Conservation (phyloP, 2,329 filamentous ascomycete genomes). For the Tolypocladium amazonense region DNA sequence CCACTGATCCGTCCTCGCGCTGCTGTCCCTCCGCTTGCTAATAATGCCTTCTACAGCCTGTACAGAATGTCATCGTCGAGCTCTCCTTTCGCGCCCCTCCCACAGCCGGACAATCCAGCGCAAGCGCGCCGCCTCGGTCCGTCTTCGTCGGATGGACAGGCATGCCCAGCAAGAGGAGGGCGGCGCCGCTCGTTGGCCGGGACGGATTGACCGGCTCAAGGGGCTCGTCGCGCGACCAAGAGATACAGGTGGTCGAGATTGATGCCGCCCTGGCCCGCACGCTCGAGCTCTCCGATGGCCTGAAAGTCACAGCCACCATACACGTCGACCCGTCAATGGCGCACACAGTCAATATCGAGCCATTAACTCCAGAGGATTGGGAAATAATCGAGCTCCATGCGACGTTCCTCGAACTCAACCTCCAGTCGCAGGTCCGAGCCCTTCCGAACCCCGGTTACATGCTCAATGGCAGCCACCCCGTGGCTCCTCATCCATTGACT, state of each 20-base stretch:
- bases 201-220: slow-evolving; percentile 57
- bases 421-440: slow-evolving; percentile 84
- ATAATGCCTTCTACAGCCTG: slow-evolving; percentile 46
- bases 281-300: slow-evolving; percentile 68
- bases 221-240: slow-evolving; percentile 58
- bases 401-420: slow-evolving; percentile 87
- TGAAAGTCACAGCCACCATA: slow-evolving; percentile 61
- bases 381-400: slow-evolving; percentile 98
- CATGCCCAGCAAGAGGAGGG: slow-evolving; percentile 84
- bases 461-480: slow-evolving; percentile 35
- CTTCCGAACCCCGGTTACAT: slow-evolving; percentile 73
- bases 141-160: slow-evolving; percentile 94
- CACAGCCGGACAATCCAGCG: slow-evolving; percentile 32
- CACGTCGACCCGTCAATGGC: slow-evolving; percentile 86
- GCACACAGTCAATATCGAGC: slow-evolving; percentile 94
- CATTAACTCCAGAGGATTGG: slow-evolving; percentile 91
- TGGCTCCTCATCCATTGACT: slow-evolving; percentile 67
- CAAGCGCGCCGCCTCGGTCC: slow-evolving; percentile 48
- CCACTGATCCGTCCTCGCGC: not conserved
- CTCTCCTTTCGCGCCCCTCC: slow-evolving; percentile 56
- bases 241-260: slow-evolving; percentile 69
- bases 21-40: not conserved
- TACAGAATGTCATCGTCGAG: slow-evolving; percentile 94
- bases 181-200: slow-evolving; percentile 60
- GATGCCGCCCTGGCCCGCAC: slow-evolving; percentile 75